Percentiles rank a stretch among this genome's conserved stretches.
Conservation (phyloP, 768 basidiomycete species). For the Rubroboletus pulcherrimus region DNA sequence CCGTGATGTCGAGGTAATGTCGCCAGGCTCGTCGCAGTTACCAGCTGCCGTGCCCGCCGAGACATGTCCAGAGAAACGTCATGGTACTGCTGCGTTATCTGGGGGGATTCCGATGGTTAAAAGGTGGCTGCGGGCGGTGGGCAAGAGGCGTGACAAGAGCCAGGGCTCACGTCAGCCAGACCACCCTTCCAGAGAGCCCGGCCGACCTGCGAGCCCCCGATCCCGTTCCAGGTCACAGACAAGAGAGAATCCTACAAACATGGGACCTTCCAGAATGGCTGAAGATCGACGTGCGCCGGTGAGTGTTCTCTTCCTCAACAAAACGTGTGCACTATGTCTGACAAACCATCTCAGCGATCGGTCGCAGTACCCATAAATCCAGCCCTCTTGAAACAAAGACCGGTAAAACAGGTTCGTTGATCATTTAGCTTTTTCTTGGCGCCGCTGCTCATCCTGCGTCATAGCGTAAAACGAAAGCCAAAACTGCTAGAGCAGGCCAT, state of each 20-base stretch:
- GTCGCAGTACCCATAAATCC: background rate
- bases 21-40: background rate
- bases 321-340: background rate
- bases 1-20: background rate
- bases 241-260: background rate
- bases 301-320: background rate
- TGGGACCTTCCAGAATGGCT: background rate
- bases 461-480: background rate
- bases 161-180: background rate
- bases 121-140: background rate
- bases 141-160: background rate
- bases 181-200: background rate
- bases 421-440: background rate
- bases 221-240: background rate
- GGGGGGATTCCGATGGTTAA: background rate
- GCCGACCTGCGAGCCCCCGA: background rate
- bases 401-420: background rate
- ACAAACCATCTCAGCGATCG: background rate
- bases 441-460: background rate
- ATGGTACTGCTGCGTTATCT: background rate
- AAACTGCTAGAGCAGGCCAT: background rate
- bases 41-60: no score
- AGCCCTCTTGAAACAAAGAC: background rate
- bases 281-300: background rate
- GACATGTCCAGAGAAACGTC: background rate